Conservation (phyloP, 2,329 filamentous ascomycete genomes). For the Raffaelea deltoideospora region DNA sequence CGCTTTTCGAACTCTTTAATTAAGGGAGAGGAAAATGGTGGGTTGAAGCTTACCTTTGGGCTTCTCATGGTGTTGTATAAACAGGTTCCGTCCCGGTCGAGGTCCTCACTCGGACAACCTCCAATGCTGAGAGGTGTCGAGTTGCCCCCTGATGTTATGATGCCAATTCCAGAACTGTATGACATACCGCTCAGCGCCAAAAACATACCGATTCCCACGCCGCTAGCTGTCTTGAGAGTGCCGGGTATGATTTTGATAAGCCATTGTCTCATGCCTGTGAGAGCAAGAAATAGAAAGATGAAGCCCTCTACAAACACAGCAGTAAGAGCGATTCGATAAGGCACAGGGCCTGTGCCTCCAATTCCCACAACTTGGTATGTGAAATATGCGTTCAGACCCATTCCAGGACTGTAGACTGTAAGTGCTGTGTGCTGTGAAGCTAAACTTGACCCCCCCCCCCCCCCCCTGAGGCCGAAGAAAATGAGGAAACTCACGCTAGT, state of each 20-base stretch:
- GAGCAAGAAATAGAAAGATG: constrained; percentile 46
- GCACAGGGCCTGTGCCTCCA: constrained; percentile 39
- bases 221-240: constrained; percentile 50
- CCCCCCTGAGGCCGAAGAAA: no score
- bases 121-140: constrained; percentile 62
- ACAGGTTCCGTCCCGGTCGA: constrained; percentile 20
- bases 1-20: no score
- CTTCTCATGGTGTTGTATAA: constrained; percentile 1
- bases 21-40: background rate
- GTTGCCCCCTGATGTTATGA: constrained; percentile 51
- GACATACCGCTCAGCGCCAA: constrained; percentile 52
- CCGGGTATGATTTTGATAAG: constrained; percentile 49
- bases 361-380: constrained; percentile 51
- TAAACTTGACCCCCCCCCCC: background rate
- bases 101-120: constrained; percentile 48
- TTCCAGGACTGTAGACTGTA: constrained; percentile 35
- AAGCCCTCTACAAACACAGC: constrained; percentile 51
- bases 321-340: constrained; percentile 45
- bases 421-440: constrained; percentile 2
- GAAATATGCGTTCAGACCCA: constrained; percentile 55
- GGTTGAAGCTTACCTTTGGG: constrained; percentile 3
- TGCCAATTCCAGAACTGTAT: constrained; percentile 69
- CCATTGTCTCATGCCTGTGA: constrained; percentile 60
- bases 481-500: constrained; percentile 40
- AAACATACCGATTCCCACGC: constrained; percentile 50